phyloP scores from a whole-genome alignment of 768 basidiomycete species.

The Imleria badia region DNA sequence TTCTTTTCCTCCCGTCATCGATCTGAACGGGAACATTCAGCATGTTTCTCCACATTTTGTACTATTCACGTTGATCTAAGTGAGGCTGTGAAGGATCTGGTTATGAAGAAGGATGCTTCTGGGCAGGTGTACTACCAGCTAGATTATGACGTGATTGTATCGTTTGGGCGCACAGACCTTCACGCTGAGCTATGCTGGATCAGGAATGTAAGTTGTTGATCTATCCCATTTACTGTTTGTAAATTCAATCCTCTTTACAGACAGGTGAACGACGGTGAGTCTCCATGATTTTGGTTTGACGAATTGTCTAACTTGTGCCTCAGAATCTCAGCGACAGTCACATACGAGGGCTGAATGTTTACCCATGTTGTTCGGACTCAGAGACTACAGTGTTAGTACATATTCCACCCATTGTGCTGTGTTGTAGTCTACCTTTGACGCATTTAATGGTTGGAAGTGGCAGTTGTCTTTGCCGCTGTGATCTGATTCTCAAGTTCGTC shows the following conservation, averaged over 20 bases:
- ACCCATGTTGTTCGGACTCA: too few relatives aligned
- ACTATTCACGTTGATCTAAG: too few relatives aligned
- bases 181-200: background rate
- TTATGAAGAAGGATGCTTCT: background rate
- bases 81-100: too few relatives aligned
- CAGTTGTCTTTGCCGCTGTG: too few relatives aligned
- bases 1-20: background rate
- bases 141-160: background rate
- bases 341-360: background rate
- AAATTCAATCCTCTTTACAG: background rate
- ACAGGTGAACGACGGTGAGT: background rate
- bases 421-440: too few relatives aligned
- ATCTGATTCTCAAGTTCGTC: too few relatives aligned
- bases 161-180: background rate
- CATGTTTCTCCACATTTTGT: background rate
- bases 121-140: background rate
- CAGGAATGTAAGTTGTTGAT: background rate
- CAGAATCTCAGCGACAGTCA: background rate
- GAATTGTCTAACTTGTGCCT: background rate
- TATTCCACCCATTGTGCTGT: too few relatives aligned
- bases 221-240: background rate
- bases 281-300: background rate
- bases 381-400: too few relatives aligned
- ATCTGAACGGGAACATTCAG: background rate
- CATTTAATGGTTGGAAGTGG: too few relatives aligned